phyloP scores from a whole-genome alignment of 192 early-diverging fungal genomes.

The Coemansia sp. region DNA sequence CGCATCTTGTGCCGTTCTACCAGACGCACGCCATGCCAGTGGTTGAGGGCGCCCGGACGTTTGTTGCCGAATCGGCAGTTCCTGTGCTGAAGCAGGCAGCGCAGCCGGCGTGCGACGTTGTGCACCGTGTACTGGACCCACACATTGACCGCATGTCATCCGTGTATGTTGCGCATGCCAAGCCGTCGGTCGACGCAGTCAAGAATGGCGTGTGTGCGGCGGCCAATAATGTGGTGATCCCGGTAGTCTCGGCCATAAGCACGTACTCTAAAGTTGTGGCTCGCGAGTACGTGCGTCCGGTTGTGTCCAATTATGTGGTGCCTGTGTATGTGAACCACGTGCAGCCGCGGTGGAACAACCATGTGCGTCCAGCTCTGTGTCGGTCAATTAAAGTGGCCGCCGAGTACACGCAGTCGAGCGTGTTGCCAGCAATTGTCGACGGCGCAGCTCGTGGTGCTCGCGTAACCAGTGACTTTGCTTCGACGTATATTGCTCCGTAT shows the following conservation, averaged over 20 bases:
- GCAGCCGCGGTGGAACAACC: conserved; percentile 40
- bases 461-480: conserved; percentile 21
- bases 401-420: conserved; percentile 26
- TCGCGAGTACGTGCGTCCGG: conserved; percentile 31
- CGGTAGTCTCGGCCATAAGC: conserved; percentile 1
- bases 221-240: conserved; percentile 14
- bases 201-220: conserved; percentile 3
- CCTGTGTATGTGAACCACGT: conserved; percentile 40
- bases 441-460: conserved; percentile 16
- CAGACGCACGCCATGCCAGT: conserved; percentile 34
- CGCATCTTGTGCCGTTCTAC: conserved; percentile 53
- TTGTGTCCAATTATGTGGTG: conserved; percentile 26
- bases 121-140: conserved; percentile 23
- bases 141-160: conserved; percentile 15
- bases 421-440: conserved; percentile 35
- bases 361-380: conserved; percentile 36
- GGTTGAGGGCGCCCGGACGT: conserved; percentile 9
- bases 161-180: conserved; percentile 19
- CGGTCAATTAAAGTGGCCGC: conserved; percentile 27
- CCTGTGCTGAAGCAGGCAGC: conserved; percentile 24
- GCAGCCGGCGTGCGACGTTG: conserved; percentile 21
- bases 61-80: conserved; percentile 25
- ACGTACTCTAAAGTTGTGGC: not conserved
- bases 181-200: conserved; percentile 27
- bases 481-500: conserved; percentile 29